These are phyloP conservation scores for Penicillium frequentans DNA, from an alignment of 2,329 filamentous ascomycete species.

Conservation along the genomic window DNA sequence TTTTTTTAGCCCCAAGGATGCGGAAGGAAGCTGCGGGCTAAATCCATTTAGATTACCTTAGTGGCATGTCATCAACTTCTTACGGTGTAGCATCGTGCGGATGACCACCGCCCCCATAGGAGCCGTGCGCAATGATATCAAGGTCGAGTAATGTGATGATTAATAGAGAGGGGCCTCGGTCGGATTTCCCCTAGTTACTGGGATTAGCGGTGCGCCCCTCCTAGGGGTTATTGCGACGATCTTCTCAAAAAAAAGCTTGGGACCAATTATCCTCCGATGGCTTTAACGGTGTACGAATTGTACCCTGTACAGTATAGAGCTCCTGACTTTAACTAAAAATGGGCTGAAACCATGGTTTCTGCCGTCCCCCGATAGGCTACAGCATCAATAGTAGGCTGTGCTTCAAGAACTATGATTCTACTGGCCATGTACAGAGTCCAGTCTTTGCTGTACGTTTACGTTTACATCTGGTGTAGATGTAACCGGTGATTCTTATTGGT, in stretches of 20 bases:
- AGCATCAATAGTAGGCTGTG: conserved; percentile 8
- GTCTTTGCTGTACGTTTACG: too few relatives aligned
- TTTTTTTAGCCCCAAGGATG: conserved; percentile 13
- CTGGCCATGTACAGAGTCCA: too few relatives aligned
- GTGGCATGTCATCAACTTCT: conserved; percentile 25
- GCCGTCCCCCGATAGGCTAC: conserved; percentile 17
- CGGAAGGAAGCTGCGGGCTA: conserved; percentile 18
- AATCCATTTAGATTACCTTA: conserved; percentile 24
- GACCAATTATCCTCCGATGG: conserved; percentile 8
- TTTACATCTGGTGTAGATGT: too few relatives aligned
- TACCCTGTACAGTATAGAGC: background rate
- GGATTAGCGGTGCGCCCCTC: background rate
- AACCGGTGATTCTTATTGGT: background rate
- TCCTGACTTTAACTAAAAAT: background rate
- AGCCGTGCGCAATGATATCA: conserved; percentile 4
- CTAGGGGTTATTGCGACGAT: conserved; percentile 3
- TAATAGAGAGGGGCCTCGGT: conserved; percentile 4
- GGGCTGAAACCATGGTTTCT: conserved; percentile 14
- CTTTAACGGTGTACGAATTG: background rate
- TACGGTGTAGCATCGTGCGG: conserved; percentile 22
- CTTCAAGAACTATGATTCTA: background rate
- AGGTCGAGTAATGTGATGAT: background rate
- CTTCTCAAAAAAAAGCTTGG: background rate
- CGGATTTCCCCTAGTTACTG: background rate
- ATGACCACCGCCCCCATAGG: conserved; percentile 8